Percentiles rank a stretch among this genome's conserved stretches.
Conservation (phyloP, 1,284 basidiomycete genomes). For the Prillingera fragicola region DNA sequence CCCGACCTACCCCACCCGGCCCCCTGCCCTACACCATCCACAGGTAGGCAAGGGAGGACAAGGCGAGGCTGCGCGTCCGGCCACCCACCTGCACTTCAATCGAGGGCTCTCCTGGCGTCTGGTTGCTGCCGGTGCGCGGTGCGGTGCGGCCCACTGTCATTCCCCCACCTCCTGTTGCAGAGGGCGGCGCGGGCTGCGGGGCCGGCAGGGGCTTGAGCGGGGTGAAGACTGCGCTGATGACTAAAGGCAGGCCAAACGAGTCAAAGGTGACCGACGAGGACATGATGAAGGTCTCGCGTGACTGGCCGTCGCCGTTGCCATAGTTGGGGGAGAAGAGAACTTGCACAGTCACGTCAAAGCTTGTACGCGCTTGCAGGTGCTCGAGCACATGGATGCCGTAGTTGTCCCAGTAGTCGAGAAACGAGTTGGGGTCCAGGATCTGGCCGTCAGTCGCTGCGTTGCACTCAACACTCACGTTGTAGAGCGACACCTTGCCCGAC, state of each 20-base stretch:
- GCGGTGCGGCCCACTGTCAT: too few species aligned
- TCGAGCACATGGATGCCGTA: conserved; percentile 13
- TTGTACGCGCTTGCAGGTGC: conserved; percentile 11
- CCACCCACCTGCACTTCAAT: conserved; percentile 23
- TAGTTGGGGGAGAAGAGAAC: conserved; percentile 10
- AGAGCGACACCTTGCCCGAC: conserved; percentile 7
- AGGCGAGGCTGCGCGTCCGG: conserved; percentile 8
- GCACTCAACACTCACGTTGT: conserved; percentile 9
- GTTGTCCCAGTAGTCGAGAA: conserved; percentile 17
- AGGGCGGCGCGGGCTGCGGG: too few species aligned
- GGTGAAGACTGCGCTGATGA: conserved; percentile 12
- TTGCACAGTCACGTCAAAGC: conserved; percentile 8
- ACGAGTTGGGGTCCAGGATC: conserved; percentile 13
- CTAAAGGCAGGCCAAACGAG: conserved; percentile 16
- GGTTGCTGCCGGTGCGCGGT: too few species aligned
- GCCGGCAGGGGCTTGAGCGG: too few species aligned
- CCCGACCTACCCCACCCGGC: too few species aligned
- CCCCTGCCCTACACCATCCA: conserved; percentile 15
- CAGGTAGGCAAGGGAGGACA: conserved; percentile 12
- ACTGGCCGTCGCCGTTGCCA: too few species aligned
- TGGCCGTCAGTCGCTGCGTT: neutral
- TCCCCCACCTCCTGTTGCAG: too few species aligned
- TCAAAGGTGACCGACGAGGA: conserved; percentile 12
- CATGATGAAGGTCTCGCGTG: conserved; percentile 12
- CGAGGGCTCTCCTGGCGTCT: conserved; percentile 3